Evolutionary conservation across 352 stramenopile genomes (phyloP).

Genomic region (Phytopythium delawarense): DNA sequence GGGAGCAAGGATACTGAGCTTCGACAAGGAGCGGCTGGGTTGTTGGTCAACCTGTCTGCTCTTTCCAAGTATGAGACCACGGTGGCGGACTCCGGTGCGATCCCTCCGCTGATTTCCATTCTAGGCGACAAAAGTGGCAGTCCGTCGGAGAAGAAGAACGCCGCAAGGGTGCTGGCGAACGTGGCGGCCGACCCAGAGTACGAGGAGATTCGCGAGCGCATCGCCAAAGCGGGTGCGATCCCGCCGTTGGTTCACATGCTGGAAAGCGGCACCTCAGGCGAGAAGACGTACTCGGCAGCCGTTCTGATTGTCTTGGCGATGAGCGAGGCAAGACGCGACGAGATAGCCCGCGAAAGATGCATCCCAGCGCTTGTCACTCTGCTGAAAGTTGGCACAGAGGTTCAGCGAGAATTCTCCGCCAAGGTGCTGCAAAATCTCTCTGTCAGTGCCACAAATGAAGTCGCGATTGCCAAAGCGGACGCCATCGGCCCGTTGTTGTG

Average conservation of each 20-base stretch:
- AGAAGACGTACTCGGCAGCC: not conserved
- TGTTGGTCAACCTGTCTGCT: not conserved
- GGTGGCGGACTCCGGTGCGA: not conserved
- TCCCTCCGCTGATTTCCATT: not conserved
- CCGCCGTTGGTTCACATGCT: not conserved
- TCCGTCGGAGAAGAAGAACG: not conserved
- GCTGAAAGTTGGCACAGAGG: not conserved
- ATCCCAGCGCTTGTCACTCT: not conserved
- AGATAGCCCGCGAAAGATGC: not conserved
- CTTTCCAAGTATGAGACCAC: not conserved
- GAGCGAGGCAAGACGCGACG: not conserved
- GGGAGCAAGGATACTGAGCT: not conserved
- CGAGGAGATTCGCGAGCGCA: not conserved
- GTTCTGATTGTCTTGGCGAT: conserved; percentile 1
- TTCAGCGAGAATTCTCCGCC: not conserved
- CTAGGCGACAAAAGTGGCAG: not conserved
- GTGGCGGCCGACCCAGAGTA: not conserved
- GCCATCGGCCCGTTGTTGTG: not conserved
- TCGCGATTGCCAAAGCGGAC: not conserved
- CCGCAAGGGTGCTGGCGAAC: not conserved
- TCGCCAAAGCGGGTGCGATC: not conserved
- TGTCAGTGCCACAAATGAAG: not conserved
- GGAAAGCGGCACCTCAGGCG: not conserved
- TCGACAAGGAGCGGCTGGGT: not conserved
- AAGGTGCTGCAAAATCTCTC: not conserved